Base-by-base conservation (phyloP, 352 stramenopile genomes). In the Lagenidium giganteum region DNA sequence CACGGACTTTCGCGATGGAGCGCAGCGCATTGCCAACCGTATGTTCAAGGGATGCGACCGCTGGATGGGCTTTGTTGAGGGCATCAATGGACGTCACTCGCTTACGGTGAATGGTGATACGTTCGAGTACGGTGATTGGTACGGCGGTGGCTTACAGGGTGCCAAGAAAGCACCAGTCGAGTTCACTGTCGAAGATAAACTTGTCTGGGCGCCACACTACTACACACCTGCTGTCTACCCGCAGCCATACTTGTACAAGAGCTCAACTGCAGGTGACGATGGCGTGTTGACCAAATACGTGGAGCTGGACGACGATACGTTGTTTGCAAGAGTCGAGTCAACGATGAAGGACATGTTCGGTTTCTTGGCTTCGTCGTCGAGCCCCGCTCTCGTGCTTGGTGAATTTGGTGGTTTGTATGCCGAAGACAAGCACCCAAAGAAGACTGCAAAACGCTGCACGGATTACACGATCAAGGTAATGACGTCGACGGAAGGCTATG, bases 181-280 rank as follows among this genome's bases (percentile, higher is more conserved):
- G 7, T 65, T 89, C 28, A 58, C 46, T 2, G 58, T 50, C 9
- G 24, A 54, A 2, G 59, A 89, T 49, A 92, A 92, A 46, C 56
- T 92, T 14, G 76, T 92, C 4, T 89, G 79, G 30, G 60, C 72
- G 3, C 79, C 79, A 25, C 79, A 92, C 51, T 92, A 80, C 40
- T 82, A 84, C 54, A 71, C 69, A 1, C 67, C 79, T 1, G 57
- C 69, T 0, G 71, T 85, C 40, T 86, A 74, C 14, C 74, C 74
- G 0, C 51, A 70, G 17, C 29, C 48, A 11, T 84, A 83, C 25
- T 83, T 86, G 24, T 87, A 75, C 38, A 50, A 64, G 17, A 63
- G 64, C 0, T 59, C 59, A 12, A 79, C 53, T 2, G 37, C 65
- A 6, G 52, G 68, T 12, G 49, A 59, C 2, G 54, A 54, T 20